These are phyloP conservation scores for Candida dendrica DNA, from an alignment of 805 yeast species.

Conservation along the genomic window DNA sequence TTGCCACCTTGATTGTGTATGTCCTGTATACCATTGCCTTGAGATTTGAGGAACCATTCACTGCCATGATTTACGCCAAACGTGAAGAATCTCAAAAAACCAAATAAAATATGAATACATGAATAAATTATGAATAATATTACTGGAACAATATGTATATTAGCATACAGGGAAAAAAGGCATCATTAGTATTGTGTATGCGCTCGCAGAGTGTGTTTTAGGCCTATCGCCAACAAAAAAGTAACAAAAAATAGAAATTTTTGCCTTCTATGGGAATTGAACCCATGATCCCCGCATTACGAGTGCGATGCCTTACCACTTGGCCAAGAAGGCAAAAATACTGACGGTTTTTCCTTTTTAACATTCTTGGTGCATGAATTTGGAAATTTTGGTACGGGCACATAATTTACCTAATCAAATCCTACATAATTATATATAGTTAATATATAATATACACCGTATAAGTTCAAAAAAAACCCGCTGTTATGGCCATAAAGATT, in stretches of 20 bases:
- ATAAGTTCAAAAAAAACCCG: no score
- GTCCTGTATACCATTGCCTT: constrained; percentile 81
- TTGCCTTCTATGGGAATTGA: constrained; percentile 50
- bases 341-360: not conserved
- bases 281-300: constrained; percentile 53
- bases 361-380: not conserved
- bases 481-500: no score
- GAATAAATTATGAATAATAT: not conserved
- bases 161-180: no score
- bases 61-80: constrained; percentile 82
- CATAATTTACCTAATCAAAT: no score
- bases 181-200: no score
- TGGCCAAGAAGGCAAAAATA: constrained; percentile 40
- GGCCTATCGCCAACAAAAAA: no score
- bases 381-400: no score
- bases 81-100: constrained; percentile 30
- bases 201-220: no score
- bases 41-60: constrained; percentile 91
- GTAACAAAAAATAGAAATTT: no score
- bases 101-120: constrained; percentile 1
- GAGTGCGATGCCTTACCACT: constrained; percentile 54
- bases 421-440: no score
- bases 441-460: no score
- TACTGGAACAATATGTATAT: no score
- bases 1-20: constrained; percentile 65